Base-by-base conservation (phyloP, 2,329 filamentous ascomycete genomes). In the Colletotrichum incanum region DNA sequence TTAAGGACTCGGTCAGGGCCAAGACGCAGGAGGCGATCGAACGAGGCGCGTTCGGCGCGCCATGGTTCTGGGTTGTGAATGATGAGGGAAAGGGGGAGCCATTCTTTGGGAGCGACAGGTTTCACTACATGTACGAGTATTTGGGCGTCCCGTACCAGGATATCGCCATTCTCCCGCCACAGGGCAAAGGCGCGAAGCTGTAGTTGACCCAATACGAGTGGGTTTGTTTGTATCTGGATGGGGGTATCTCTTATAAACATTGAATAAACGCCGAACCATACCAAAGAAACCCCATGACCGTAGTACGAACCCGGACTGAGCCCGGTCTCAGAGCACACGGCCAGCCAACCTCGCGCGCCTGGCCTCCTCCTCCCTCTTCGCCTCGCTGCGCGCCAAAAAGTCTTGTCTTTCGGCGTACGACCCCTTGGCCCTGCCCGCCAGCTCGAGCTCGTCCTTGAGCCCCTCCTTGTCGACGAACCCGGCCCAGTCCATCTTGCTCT, bases 81-180 rank as follows among this genome's bases (percentile, higher is more conserved):
- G 79, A 78, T 1, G 80, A 87, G 73, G 92, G 91, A 0, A 80
- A 86, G 67, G 86, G 86, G 60, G 91, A 93, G 82, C 89, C 91
- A 0, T 94, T 95, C 79, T 95, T 95, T 81, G 93, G 93, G 3
- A 94, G 92, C 81, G 93, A 95, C 82, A 91, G 92, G 69, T 93
- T 91, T 79, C 88, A 91, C 75, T 93, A 89, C 76, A 87, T 95
- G 75, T 95, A 92, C 82, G 84, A 88, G 70, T 92, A 89, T 78
- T 79, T 95, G 55, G 91, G 85, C 0, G 76, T 94, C 58, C 89
- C 88, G 5, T 91, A 86, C 78, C 85, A 84, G 72, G 88, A 91
- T 69, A 76, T 92, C 28, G 82, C 83, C 72, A 77, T 90, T 49
- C 67, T 84, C 6, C 71, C 73, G 45, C 71, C 73, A 1, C 50